phyloP scores from a whole-genome alignment of 208 protist species.

The Trypanosomatidae sp. region DNA sequence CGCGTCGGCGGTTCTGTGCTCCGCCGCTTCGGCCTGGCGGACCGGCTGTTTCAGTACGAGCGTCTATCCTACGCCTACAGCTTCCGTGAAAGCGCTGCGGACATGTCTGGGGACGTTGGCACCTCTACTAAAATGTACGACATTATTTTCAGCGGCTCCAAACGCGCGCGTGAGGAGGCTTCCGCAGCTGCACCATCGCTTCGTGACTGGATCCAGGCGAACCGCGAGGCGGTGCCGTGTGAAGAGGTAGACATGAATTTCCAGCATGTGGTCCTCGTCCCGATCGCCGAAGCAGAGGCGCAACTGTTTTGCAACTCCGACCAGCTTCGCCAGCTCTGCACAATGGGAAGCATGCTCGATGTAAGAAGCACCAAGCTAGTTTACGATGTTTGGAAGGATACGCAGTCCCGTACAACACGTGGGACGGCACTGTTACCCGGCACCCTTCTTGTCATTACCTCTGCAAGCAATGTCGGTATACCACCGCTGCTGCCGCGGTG shows the following conservation, averaged over 20 bases:
- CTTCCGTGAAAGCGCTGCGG: not conserved
- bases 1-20: slow-evolving; percentile 43
- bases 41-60: slow-evolving; percentile 64
- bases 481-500: slow-evolving; percentile 42
- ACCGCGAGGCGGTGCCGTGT: slow-evolving; percentile 11
- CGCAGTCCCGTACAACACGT: slow-evolving; percentile 7
- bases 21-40: slow-evolving; percentile 40
- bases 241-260: slow-evolving; percentile 57
- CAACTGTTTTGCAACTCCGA: slow-evolving; percentile 34
- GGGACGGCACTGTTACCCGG: slow-evolving; percentile 18
- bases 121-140: slow-evolving; percentile 36
- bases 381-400: slow-evolving; percentile 40
- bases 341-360: slow-evolving; percentile 49
- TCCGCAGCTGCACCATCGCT: slow-evolving; percentile 4
- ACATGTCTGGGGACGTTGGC: too few relatives aligned
- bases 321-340: slow-evolving; percentile 19
- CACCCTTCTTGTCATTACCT: slow-evolving; percentile 67
- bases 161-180: slow-evolving; percentile 1
- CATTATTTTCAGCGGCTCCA: slow-evolving; percentile 51
- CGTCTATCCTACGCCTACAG: slow-evolving; percentile 27
- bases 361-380: slow-evolving; percentile 30
- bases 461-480: slow-evolving; percentile 55
- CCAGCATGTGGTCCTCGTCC: slow-evolving; percentile 59
- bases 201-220: slow-evolving; percentile 12
- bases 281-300: slow-evolving; percentile 39